Evolutionary conservation across 2,329 filamentous ascomycete species (phyloP).

Genomic region (Colletotrichum tanaceti): DNA sequence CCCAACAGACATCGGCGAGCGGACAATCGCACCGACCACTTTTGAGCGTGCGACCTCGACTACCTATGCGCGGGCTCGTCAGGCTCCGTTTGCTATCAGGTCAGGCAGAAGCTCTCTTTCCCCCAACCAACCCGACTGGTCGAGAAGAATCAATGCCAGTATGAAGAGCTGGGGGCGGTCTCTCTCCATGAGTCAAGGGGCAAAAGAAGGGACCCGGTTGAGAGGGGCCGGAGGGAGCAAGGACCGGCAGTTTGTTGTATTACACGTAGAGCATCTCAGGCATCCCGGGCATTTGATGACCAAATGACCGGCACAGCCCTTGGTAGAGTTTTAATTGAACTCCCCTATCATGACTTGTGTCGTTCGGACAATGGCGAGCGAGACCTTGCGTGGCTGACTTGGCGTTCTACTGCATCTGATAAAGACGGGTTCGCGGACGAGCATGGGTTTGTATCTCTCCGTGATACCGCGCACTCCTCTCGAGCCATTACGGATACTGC

Average conservation of each 20-base stretch:
- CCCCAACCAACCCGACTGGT: not conserved
- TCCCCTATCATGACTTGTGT: not conserved
- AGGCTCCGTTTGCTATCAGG: not conserved
- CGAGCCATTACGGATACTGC: too few species aligned
- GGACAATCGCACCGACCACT: constrained; percentile 18
- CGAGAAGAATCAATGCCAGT: not conserved
- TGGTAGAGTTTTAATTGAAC: constrained; percentile 19
- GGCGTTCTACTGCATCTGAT: not conserved
- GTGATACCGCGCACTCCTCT: not conserved
- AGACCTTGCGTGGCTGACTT: not conserved
- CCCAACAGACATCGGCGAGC: not conserved
- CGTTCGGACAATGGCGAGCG: not conserved
- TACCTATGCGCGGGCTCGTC: not conserved
- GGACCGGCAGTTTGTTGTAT: not conserved
- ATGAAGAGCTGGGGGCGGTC: not conserved
- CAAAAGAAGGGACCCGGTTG: not conserved
- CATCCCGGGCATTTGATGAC: constrained; percentile 16
- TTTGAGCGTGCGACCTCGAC: not conserved
- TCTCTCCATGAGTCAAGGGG: too few species aligned
- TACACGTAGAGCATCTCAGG: not conserved
- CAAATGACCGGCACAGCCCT: constrained; percentile 25
- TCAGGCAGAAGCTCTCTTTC: not conserved
- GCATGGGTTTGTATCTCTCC: not conserved
- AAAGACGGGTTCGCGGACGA: not conserved
- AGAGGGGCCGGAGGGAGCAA: not conserved